Evolutionary conservation across 805 yeast genomes (phyloP).

Genomic region (Tetrapisispora fleetii): DNA sequence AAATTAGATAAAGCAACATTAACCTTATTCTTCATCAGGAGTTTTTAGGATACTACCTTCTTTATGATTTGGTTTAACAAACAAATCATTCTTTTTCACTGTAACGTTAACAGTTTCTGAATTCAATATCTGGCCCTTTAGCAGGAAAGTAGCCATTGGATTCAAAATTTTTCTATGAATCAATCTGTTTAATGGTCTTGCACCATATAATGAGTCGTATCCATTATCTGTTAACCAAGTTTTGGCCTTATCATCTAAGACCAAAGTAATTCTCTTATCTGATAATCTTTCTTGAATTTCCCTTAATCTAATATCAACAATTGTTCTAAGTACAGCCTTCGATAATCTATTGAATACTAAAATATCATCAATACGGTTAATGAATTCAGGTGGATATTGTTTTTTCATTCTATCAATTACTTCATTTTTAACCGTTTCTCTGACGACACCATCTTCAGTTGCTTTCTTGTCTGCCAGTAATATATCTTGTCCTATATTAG

Average conservation of each 20-base stretch:
- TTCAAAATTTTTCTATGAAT: conserved; percentile 77
- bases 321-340: conserved; percentile 58
- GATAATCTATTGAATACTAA: conserved; percentile 86
- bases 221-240: conserved; percentile 76
- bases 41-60: conserved; percentile 18
- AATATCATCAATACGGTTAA: conserved; percentile 91
- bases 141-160: conserved; percentile 72
- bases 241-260: conserved; percentile 54
- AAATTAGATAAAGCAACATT: neutral
- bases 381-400: conserved; percentile 87
- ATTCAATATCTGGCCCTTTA: conserved; percentile 64
- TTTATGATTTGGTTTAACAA: conserved; percentile 39
- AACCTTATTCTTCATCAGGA: neutral
- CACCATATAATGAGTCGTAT: conserved; percentile 88
- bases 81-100: conserved; percentile 34
- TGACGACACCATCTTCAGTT: conserved; percentile 51
- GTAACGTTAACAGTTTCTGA: conserved; percentile 46
- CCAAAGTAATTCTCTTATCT: conserved; percentile 64
- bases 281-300: conserved; percentile 73
- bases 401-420: conserved; percentile 62
- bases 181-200: conserved; percentile 88
- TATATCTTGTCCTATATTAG: conserved; percentile 91
- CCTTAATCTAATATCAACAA: conserved; percentile 72
- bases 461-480: conserved; percentile 60
- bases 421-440: conserved; percentile 40